These are phyloP conservation scores for Entrophospora sp. DNA, from an alignment of 192 early-diverging fungal species.

Conservation along the genomic window DNA sequence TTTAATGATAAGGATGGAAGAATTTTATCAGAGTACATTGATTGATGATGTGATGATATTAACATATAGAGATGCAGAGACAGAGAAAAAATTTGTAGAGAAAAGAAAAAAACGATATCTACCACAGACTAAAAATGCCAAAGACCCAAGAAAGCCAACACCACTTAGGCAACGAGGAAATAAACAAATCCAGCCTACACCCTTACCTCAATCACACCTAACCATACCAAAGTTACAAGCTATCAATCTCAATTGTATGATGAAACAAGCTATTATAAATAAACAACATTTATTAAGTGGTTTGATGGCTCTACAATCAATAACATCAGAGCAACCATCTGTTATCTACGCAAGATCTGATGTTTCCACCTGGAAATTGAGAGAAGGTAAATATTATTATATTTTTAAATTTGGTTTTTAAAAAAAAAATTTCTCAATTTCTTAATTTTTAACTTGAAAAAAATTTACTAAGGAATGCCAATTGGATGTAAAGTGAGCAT, in stretches of 20 bases:
- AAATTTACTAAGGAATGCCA: slow-evolving; percentile 58
- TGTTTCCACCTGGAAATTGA: slow-evolving; percentile 78
- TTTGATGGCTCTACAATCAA: slow-evolving; percentile 82
- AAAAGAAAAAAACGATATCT: slow-evolving; percentile 4
- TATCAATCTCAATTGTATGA: slow-evolving; percentile 79
- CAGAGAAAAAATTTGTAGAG: slow-evolving; percentile 24
- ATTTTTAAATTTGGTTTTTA: neutral
- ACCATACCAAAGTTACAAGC: slow-evolving; percentile 60
- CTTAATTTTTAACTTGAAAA: neutral
- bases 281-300: slow-evolving; percentile 85
- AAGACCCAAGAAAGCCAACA: neutral
- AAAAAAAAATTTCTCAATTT: neutral
- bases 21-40: slow-evolving; percentile 40
- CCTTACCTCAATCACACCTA: slow-evolving; percentile 49
- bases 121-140: neutral
- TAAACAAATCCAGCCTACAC: slow-evolving; percentile 41
- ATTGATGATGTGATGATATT: slow-evolving; percentile 48
- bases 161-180: slow-evolving; percentile 23
- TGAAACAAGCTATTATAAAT: slow-evolving; percentile 76
- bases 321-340: slow-evolving; percentile 73
- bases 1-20: slow-evolving; percentile 31
- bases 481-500: slow-evolving; percentile 76
- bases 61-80: slow-evolving; percentile 39
- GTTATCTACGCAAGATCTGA: slow-evolving; percentile 71
- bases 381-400: slow-evolving; percentile 44